These are phyloP conservation scores for Xerocomellus intermedius DNA, from an alignment of 768 basidiomycete species.

Conservation along the genomic window DNA sequence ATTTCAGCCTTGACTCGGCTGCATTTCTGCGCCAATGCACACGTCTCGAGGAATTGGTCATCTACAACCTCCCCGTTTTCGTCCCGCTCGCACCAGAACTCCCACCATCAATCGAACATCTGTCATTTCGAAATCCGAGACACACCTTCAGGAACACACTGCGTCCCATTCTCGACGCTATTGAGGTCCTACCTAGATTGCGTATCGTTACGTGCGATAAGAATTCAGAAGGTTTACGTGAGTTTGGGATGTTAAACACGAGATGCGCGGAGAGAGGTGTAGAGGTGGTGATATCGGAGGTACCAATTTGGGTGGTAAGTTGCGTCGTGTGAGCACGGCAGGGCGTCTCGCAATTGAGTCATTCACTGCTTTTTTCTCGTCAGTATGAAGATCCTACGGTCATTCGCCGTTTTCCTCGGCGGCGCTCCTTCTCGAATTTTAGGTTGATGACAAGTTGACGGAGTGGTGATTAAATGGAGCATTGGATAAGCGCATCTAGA, in stretches of 20 bases:
- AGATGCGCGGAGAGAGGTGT: conserved; percentile 33
- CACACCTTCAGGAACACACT: conserved; percentile 26
- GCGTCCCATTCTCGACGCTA: conserved; percentile 29
- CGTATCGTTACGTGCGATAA: conserved; percentile 38
- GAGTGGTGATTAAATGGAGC: conserved; percentile 3
- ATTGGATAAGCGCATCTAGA: neutral
- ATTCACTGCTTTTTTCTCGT: neutral
- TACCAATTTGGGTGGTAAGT: conserved; percentile 40
- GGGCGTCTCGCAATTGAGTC: neutral
- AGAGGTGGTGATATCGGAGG: conserved; percentile 26
- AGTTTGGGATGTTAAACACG: conserved; percentile 25
- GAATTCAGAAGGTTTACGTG: conserved; percentile 15
- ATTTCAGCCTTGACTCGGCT: conserved; percentile 32
- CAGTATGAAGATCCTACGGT: conserved; percentile 40
- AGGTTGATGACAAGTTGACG: conserved; percentile 28
- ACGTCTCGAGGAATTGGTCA: conserved; percentile 39
- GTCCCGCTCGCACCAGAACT: conserved; percentile 33
- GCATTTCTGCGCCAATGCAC: conserved; percentile 37
- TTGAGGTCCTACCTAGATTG: conserved; percentile 35
- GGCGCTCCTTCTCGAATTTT: conserved; percentile 38
- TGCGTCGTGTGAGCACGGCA: neutral
- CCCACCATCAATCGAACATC: conserved; percentile 40
- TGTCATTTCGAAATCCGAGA: conserved; percentile 36
- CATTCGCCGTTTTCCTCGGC: conserved; percentile 35
- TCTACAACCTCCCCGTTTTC: conserved; percentile 37